Evolutionary conservation across 2,329 filamentous ascomycete genomes (phyloP).

Genomic region (Fusarium verrucosum): DNA sequence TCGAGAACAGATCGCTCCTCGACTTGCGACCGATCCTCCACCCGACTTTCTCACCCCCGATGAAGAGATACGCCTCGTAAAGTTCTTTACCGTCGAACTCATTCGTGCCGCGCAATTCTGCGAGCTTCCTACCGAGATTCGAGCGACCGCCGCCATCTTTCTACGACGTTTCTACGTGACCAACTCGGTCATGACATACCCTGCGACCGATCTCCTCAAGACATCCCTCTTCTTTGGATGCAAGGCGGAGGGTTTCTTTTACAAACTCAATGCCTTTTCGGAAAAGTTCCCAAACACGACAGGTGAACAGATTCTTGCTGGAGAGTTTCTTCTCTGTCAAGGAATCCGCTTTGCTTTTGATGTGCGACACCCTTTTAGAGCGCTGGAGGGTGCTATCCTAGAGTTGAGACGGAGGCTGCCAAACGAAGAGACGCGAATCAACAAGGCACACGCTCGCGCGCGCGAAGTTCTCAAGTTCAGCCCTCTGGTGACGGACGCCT

Average conservation of each 20-base stretch:
- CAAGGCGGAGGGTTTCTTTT: slow-evolving; percentile 89
- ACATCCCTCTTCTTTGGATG: slow-evolving; percentile 92
- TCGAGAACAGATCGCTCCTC: slow-evolving; percentile 65
- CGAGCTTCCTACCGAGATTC: slow-evolving; percentile 61
- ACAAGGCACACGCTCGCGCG: slow-evolving; percentile 75
- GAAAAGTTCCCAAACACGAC: slow-evolving; percentile 75
- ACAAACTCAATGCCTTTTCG: slow-evolving; percentile 70
- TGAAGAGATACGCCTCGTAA: slow-evolving; percentile 84
- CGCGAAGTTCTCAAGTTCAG: slow-evolving; percentile 79
- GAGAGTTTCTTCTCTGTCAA: slow-evolving; percentile 92
- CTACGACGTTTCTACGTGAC: slow-evolving; percentile 94
- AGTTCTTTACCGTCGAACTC: slow-evolving; percentile 74
- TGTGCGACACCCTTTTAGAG: slow-evolving; percentile 88
- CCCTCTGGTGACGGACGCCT: slow-evolving; percentile 89
- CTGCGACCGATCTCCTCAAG: slow-evolving; percentile 87
- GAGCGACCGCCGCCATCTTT: slow-evolving; percentile 82
- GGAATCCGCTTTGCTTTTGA: slow-evolving; percentile 94
- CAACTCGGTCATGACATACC: slow-evolving; percentile 96
- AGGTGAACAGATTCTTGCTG: slow-evolving; percentile 84
- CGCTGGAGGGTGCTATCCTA: slow-evolving; percentile 85
- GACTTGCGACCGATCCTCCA: slow-evolving; percentile 63
- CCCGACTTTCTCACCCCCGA: slow-evolving; percentile 84
- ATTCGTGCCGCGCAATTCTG: slow-evolving; percentile 65
- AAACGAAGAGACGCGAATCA: slow-evolving; percentile 63
- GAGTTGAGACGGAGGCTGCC: slow-evolving; percentile 76